phyloP scores from a whole-genome alignment of 148 eudicot genomes.

The Amaranthus hypochondriacus region DNA sequence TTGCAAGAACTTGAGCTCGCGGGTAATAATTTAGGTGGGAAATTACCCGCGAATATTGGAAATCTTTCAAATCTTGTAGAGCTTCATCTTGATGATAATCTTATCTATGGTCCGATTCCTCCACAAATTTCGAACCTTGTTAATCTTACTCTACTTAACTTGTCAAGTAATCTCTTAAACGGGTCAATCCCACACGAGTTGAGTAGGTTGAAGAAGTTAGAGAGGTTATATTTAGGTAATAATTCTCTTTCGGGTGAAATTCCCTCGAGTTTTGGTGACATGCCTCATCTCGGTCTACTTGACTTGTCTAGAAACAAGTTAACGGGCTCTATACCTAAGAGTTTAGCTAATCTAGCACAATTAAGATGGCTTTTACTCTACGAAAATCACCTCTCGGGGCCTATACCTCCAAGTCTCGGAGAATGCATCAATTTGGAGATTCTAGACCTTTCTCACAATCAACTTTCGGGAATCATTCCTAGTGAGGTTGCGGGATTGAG shows the following conservation, averaged over 20 bases:
- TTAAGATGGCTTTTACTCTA: conserved; percentile 54
- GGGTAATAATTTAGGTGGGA: conserved; percentile 60
- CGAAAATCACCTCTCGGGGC: conserved; percentile 62
- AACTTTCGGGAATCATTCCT: conserved; percentile 61
- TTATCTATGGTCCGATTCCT: conserved; percentile 59
- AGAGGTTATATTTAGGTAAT: conserved; percentile 60
- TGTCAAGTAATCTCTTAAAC: conserved; percentile 60
- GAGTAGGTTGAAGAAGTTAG: conserved; percentile 44
- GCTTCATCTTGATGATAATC: conserved; percentile 66
- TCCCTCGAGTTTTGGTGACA: conserved; percentile 49
- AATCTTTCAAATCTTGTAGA: conserved; percentile 52
- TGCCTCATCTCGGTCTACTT: conserved; percentile 71
- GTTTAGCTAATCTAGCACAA: conserved; percentile 59
- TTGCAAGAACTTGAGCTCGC: conserved; percentile 80
- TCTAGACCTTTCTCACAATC: conserved; percentile 68
- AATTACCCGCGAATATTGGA: conserved; percentile 51
- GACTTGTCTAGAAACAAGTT: conserved; percentile 73
- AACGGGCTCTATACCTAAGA: conserved; percentile 57
- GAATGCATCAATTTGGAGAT: conserved; percentile 73
- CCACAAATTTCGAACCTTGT: conserved; percentile 57
- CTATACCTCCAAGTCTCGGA: conserved; percentile 65
- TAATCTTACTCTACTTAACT: conserved; percentile 68
- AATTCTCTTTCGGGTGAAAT: conserved; percentile 64
- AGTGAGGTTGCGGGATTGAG: conserved; percentile 57
- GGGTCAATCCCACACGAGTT: conserved; percentile 61